Percentiles rank a stretch among this genome's conserved stretches.
Conservation (phyloP, 75 land plant genomes). For the Cryptomeria japonica region DNA sequence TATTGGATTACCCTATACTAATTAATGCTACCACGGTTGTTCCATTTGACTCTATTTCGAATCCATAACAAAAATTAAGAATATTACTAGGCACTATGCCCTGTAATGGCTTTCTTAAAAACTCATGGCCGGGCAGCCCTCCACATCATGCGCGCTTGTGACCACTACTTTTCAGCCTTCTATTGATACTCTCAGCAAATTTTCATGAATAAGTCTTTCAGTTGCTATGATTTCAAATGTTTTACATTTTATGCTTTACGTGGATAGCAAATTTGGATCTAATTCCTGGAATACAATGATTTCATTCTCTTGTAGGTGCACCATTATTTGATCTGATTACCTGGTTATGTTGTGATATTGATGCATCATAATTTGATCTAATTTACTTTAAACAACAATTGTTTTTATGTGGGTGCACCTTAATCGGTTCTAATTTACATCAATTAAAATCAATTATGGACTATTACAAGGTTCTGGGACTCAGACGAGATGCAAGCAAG, state of each 20-base stretch:
- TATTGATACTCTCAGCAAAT: background rate
- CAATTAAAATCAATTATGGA: constrained; percentile 31
- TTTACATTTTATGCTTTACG: no score
- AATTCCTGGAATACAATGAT: background rate
- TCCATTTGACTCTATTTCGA: no score
- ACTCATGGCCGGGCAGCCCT: background rate
- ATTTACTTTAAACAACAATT: background rate
- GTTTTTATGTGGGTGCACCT: background rate
- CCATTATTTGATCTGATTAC: background rate
- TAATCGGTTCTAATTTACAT: background rate
- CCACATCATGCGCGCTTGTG: background rate
- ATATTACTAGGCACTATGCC: no score
- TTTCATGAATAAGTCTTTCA: background rate
- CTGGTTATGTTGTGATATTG: background rate
- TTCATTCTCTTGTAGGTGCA: background rate
- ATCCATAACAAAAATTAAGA: no score
- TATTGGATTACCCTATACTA: no score
- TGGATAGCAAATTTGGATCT: no score
- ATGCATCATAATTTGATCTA: background rate
- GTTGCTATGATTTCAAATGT: background rate
- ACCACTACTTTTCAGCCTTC: background rate
- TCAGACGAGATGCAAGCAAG: constrained; percentile 46
- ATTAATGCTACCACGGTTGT: no score
- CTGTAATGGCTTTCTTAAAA: no score
- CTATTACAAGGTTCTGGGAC: constrained; percentile 66